Evolutionary conservation across 371 early-diverging fungal genomes (phyloP), one percentile per base, ranked within the genome.

Genomic region (Circinella umbellata): DNA sequence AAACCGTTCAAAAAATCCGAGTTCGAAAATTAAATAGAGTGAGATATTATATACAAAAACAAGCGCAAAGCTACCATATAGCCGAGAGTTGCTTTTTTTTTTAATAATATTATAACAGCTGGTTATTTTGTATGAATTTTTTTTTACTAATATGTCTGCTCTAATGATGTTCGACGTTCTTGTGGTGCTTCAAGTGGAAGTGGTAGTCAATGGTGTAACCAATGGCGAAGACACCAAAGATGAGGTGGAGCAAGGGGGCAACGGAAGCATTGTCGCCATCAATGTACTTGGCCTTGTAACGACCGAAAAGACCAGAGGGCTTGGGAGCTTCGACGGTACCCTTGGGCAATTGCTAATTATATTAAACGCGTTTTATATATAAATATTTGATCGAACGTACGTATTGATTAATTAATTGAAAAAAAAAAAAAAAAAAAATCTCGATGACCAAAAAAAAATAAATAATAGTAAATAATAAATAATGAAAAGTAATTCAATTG

Each of bases 131-230:
- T 27, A 27, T 27, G 27, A 2, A 2, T 27, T 27, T 27, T 27
- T 27, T 27, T 27, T 27, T 27, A 27, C 27, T 27, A 27, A 27
- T 27, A 1, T 27, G 27, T 27, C 27, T 27, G 27, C 48, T 74
- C 71, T 88, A 88, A 74, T 89, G 89, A 80, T 89, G 89, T 70
- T 86, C 87, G 70, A 85, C 89, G 77, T 87, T 89, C 89, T 89
- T 89, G 86, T 89, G 89, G 83, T 89, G 89, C 85, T 89, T 88
- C 86, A 88, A 83, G 85, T 88, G 88, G 88, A 88, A 88, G 80
- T 88, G 86, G 76, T 89, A 89, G 76, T 89, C 89, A 61, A 89
- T 86, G 76, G 81, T 81, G 79, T 89, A 89, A 69, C 84, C 84
- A 73, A 77, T 68, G 72, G 73, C 76, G 67, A 86, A 83, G 84